Conservation (phyloP, 2,329 filamentous ascomycete genomes). For the Orbilia quercus region DNA sequence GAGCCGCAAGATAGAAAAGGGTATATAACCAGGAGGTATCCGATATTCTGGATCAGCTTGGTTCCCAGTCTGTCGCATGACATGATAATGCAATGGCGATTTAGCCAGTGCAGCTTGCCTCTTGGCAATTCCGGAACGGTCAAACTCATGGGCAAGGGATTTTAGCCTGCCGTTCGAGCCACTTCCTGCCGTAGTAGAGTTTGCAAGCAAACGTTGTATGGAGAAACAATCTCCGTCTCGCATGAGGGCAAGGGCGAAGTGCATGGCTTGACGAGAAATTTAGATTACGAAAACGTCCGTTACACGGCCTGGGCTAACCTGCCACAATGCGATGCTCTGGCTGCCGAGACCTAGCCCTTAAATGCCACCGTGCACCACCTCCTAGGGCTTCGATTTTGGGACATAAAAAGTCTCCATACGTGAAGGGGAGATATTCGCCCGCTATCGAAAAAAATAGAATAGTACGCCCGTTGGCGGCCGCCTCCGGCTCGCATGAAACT, state of each 20-base stretch:
- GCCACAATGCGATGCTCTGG: neutral
- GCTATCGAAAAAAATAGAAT: conserved; percentile 7
- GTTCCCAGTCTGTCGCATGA: conserved; percentile 24
- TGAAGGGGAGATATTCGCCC: conserved; percentile 14
- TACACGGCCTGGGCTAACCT: conserved; percentile 34
- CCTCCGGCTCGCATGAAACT: conserved; percentile 7
- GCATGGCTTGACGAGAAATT: conserved; percentile 14
- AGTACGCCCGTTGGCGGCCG: conserved; percentile 6
- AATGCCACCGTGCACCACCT: too few species aligned
- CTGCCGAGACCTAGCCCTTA: conserved; percentile 7
- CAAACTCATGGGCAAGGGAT: conserved; percentile 11
- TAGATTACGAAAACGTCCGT: conserved; percentile 5
- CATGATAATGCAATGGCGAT: conserved; percentile 28
- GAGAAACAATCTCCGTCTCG: conserved; percentile 53
- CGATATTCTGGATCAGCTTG: conserved; percentile 11
- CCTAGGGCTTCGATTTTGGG: conserved; percentile 23
- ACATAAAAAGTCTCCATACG: conserved; percentile 22
- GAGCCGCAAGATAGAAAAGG: neutral
- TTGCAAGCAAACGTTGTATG: conserved; percentile 18
- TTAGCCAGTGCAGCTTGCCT: conserved; percentile 39
- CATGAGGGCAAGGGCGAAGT: conserved; percentile 23
- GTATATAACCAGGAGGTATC: neutral
- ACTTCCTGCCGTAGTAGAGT: conserved; percentile 10
- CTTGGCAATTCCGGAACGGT: conserved; percentile 1
- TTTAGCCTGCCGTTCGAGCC: conserved; percentile 42